Percentiles rank a stretch among this genome's conserved stretches.
These are phyloP conservation scores for Xylariaceae sp. DNA, from an alignment of 2,329 filamentous ascomycete genomes.

Conservation along the genomic window DNA sequence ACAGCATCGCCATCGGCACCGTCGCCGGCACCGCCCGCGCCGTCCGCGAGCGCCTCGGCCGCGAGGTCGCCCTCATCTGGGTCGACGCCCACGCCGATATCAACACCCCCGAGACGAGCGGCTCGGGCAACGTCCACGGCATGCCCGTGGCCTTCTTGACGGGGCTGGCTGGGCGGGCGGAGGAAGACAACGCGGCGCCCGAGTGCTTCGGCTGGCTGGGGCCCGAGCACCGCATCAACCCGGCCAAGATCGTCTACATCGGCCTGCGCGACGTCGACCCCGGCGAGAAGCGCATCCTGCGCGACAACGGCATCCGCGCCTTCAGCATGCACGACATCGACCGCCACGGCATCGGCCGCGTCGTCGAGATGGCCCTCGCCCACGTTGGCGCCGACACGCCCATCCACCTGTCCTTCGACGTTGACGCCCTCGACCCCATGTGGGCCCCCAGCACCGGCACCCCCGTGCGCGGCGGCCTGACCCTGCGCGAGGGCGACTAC, in stretches of 20 bases:
- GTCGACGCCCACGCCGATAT: conserved; percentile 98
- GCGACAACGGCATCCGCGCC: conserved; percentile 84
- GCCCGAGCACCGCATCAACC: conserved; percentile 60
- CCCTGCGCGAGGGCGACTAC: conserved; percentile 90
- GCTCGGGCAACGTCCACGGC: conserved; percentile 90
- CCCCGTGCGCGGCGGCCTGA: conserved; percentile 86
- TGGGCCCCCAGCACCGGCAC: conserved; percentile 96
- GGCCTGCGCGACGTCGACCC: conserved; percentile 85
- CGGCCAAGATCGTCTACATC: conserved; percentile 92
- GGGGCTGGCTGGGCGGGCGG: conserved; percentile 77
- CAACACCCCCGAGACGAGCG: conserved; percentile 87
- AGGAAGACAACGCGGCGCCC: conserved; percentile 56
- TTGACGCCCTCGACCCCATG: conserved; percentile 91
- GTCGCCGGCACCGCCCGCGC: conserved; percentile 83
- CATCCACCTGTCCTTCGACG: conserved; percentile 94
- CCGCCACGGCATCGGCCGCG: conserved; percentile 85
- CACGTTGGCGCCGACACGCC: conserved; percentile 93
- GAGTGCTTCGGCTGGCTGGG: conserved; percentile 88
- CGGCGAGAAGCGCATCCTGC: conserved; percentile 88
- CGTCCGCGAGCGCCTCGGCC: conserved; percentile 69
- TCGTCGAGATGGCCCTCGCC: conserved; percentile 96
- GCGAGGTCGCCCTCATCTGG: conserved; percentile 94
- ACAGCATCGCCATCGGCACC: conserved; percentile 92
- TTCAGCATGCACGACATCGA: conserved; percentile 99
- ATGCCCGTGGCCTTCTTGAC: conserved; percentile 95